Evolutionary conservation across 805 yeast species (phyloP), one percentile per base, ranked within the genome.

Genomic region (Debaryomyces hansenii): DNA sequence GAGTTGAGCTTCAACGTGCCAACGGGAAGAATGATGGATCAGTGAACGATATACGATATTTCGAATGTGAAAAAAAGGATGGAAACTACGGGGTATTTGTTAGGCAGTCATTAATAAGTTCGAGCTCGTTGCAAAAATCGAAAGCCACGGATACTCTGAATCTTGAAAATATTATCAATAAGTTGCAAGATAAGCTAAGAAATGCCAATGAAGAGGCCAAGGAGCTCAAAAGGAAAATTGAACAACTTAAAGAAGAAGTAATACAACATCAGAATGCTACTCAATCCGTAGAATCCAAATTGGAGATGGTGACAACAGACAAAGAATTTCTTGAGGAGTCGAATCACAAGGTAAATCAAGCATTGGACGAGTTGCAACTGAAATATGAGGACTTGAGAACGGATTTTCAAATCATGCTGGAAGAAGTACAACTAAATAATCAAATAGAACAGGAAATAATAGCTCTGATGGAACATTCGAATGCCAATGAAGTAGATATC

Each of bases 11-110:
- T 18, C 69, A 67, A 10, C 45, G 46, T 1, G 63, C 72, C 0
- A 47, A 32, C 0, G 84, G 84, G 1, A 75, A 73, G 51, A 80
- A 80, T 44, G 66, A 79, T 48, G 84, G 84, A 1, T 57, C 75
- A 0, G 72, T 80, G 0, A 60, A 69, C 15, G 80, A 76, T 0
- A 56, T 63, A 2, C 42, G 59, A 44, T 80, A 80, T 58, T 80
- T 80, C 39, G 58, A 64, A 6, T 70, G 76, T 49, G 41, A 41
- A 5, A 51, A 58, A 20, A 51, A 53, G 1, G 48, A 52, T 9
- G 71, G 66, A 0, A 54, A 56, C 2, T 64, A 66, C 55, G 85
- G 85, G 0, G 62, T 81, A 0, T 82, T 81, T 59, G 82, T 78
- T 4, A 60, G 77, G 36, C 72, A 72, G n/a, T 45, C 63, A 1